Base-by-base conservation (phyloP, 169 alveolate genomes). In the Cardiosporidium cionae region DNA sequence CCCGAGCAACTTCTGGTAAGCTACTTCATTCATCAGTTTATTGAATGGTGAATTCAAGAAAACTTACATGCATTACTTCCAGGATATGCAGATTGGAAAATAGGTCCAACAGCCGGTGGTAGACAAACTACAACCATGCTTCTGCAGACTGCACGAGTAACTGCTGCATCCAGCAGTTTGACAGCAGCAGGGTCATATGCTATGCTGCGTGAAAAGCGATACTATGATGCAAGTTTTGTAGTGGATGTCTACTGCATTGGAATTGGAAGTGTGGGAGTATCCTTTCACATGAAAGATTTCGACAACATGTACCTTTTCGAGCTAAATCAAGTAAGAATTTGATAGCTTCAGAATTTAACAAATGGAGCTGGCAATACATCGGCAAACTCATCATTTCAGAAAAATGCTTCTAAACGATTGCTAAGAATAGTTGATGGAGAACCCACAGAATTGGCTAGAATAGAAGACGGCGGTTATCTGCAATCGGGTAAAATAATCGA, bases 401-500 rank as follows among this genome's bases (percentile, higher is more conserved):
- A 74, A 36, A 93, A 89, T 36, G 92, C 91, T 33, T 88, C 69
- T 72, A 91, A 91, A 72, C 72, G 96, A 64, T 80, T 91, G 32
- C 68, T 91, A 37, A 74, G 94, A 34, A 85, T 91, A 64, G 84
- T 83, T 37, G 90, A 91, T 65, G 94, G 95, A 16, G 87, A 70
- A 22, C 89, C 91, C 28, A 82, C 83, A 27, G 94, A 88, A 76
- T 72, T 91, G 52, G 91, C 94, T 16, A 84, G 89, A 16, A 82
- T 90, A 32, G 85, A 79, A 16, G 90, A 82, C 52, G 77, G 84
- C 27, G 90, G 89, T 1, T 82, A 79, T 65, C 71, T 74, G 23
- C 78, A 84, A n/a, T 81, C 76, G 36, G 84, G 76, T 34, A 88
- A 92, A 94, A 87, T 86, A 71, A 87, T 82, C 31, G 84, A 88